Percentiles rank a stretch among this genome's conserved stretches.
phyloP scores from a whole-genome alignment of 2,329 filamentous ascomycete genomes.

The Colletotrichum cordylinicola region DNA sequence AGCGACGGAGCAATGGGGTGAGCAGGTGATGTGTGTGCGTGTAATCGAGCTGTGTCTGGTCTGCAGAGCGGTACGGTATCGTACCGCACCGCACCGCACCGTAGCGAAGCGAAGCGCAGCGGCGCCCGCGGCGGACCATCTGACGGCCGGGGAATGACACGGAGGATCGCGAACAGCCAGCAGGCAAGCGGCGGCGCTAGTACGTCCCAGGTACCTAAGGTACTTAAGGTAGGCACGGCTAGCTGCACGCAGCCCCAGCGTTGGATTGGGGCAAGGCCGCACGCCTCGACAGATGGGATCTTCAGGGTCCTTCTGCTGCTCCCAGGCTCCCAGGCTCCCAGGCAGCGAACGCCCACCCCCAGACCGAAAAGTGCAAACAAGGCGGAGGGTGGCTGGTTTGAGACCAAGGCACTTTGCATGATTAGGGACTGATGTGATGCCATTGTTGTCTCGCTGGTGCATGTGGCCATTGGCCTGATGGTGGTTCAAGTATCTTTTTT shows the following conservation, averaged over 20 bases:
- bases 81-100: conserved; percentile 3
- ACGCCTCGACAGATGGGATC: conserved; percentile 15
- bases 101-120: conserved; percentile 1
- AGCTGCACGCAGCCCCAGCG: conserved; percentile 12
- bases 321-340: background rate
- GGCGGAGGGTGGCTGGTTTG: background rate
- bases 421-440: background rate
- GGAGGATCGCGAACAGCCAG: conserved; percentile 5
- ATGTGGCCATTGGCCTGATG: background rate
- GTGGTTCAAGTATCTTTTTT: background rate
- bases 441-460: background rate
- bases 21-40: background rate
- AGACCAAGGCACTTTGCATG: background rate
- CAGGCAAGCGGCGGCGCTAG: conserved; percentile 8
- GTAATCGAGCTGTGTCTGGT: background rate
- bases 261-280: conserved; percentile 6
- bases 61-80: conserved; percentile 11
- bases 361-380: background rate
- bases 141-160: conserved; percentile 20
- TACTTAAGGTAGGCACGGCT: background rate
- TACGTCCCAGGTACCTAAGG: background rate
- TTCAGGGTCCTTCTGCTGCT: conserved; percentile 18
- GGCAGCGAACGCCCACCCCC: background rate
- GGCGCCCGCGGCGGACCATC: conserved; percentile 8
- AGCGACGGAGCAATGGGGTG: background rate